These are phyloP conservation scores for Ogataea hybrid DNA, from an alignment of 1,139 yeast genomes.

Conservation along the genomic window DNA sequence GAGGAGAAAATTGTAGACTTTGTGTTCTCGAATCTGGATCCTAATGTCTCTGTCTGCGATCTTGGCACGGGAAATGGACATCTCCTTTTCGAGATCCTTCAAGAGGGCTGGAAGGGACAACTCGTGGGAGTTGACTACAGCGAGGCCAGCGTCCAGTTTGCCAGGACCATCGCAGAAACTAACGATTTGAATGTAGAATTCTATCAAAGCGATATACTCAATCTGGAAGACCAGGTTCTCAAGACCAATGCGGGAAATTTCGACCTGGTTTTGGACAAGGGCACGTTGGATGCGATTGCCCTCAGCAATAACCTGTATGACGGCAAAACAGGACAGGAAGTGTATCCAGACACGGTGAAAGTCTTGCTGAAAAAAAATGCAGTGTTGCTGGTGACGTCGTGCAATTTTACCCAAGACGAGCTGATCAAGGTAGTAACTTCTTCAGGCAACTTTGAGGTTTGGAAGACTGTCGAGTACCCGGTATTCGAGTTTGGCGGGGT, in stretches of 20 bases:
- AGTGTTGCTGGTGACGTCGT: slow-evolving; percentile 79
- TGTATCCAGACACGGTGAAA: slow-evolving; percentile 62
- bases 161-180: slow-evolving; percentile 51
- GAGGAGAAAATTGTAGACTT: slow-evolving; percentile 77
- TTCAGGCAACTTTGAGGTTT: slow-evolving; percentile 41
- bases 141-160: slow-evolving; percentile 71
- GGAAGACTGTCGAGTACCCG: slow-evolving; percentile 73
- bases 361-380: slow-evolving; percentile 56
- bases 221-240: slow-evolving; percentile 30
- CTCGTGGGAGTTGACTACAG: slow-evolving; percentile 86
- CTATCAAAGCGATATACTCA: slow-evolving; percentile 46
- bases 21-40: slow-evolving; percentile 39
- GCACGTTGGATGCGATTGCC: slow-evolving; percentile 96
- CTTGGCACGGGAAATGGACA: slow-evolving; percentile 98
- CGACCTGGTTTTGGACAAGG: slow-evolving; percentile 85
- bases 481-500: slow-evolving; percentile 85
- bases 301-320: slow-evolving; percentile 59
- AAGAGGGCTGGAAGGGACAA: slow-evolving; percentile 53
- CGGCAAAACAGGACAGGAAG: slow-evolving; percentile 50
- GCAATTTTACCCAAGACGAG: slow-evolving; percentile 87
- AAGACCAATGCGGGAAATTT: slow-evolving; percentile 38
- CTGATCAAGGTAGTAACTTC: slow-evolving; percentile 53
- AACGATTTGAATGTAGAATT: slow-evolving; percentile 43
- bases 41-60: slow-evolving; percentile 51
- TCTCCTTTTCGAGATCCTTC: slow-evolving; percentile 62